Percentiles rank a stretch among this genome's conserved stretches.
These are phyloP conservation scores for Lizanozyma gosingica DNA, from an alignment of 1,139 yeast species.

Conservation along the genomic window DNA sequence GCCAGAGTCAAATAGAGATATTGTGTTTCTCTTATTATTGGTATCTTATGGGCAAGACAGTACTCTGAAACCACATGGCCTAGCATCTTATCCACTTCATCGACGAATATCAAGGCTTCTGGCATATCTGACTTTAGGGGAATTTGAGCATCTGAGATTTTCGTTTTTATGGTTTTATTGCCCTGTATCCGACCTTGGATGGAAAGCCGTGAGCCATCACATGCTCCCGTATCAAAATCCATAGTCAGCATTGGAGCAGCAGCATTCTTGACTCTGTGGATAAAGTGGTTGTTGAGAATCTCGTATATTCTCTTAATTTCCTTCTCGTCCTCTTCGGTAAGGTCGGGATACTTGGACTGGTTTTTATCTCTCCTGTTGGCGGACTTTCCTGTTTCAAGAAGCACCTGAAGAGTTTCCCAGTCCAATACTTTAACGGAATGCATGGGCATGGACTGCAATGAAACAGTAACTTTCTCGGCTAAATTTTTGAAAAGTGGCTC, in stretches of 20 bases:
- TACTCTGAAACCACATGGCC: slow-evolving; percentile 6
- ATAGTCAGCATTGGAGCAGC: background rate
- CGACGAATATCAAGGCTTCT: slow-evolving; percentile 2
- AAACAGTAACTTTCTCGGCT: background rate
- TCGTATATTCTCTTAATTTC: background rate
- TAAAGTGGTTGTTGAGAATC: background rate
- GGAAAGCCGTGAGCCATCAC: background rate
- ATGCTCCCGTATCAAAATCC: background rate
- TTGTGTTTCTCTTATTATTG: slow-evolving; percentile 5
- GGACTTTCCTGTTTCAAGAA: background rate
- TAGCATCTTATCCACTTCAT: slow-evolving; percentile 6
- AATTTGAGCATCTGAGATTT: background rate
- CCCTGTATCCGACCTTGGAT: background rate
- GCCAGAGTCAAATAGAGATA: background rate
- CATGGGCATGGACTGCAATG: background rate
- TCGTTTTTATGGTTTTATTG: background rate
- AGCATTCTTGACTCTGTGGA: background rate
- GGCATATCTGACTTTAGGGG: background rate
- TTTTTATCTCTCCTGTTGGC: background rate
- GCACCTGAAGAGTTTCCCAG: background rate
- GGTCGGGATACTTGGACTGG: background rate
- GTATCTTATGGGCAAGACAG: slow-evolving; percentile 5
- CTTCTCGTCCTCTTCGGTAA: background rate
- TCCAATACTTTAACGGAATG: background rate
- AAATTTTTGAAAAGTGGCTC: background rate